These are phyloP conservation scores for Lodderomyces theae DNA, from an alignment of 1,139 yeast species.

Conservation along the genomic window DNA sequence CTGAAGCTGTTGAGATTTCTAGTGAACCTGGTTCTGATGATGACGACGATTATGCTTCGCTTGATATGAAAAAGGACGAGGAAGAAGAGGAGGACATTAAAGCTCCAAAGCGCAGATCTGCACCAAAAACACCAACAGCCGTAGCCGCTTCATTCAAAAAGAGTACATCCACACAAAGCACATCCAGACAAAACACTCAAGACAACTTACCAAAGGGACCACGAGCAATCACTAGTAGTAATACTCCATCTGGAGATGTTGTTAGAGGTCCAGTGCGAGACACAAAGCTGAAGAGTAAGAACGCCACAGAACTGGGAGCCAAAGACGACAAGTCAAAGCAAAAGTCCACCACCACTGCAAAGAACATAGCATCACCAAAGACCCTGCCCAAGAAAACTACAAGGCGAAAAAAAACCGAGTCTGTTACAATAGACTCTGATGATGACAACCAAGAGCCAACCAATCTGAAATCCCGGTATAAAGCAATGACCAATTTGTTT, in stretches of 20 bases:
- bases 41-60: background rate
- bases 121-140: background rate
- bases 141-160: no score
- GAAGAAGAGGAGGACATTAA: slow-evolving; percentile 3
- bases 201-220: background rate
- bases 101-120: background rate
- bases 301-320: background rate
- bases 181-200: background rate
- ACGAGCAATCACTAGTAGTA: background rate
- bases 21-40: background rate
- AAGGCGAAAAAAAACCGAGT: background rate
- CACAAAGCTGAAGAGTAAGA: background rate
- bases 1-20: background rate
- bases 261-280: background rate
- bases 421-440: background rate
- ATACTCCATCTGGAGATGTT: background rate
- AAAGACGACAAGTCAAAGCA: background rate
- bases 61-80: no score
- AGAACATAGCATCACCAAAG: background rate
- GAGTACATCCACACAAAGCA: no score
- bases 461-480: background rate
- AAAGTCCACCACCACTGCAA: background rate
- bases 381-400: background rate
- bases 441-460: background rate
- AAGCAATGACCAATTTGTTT: background rate